These are phyloP conservation scores for Didymella pomorum DNA, from an alignment of 2,329 filamentous ascomycete species.

Conservation along the genomic window DNA sequence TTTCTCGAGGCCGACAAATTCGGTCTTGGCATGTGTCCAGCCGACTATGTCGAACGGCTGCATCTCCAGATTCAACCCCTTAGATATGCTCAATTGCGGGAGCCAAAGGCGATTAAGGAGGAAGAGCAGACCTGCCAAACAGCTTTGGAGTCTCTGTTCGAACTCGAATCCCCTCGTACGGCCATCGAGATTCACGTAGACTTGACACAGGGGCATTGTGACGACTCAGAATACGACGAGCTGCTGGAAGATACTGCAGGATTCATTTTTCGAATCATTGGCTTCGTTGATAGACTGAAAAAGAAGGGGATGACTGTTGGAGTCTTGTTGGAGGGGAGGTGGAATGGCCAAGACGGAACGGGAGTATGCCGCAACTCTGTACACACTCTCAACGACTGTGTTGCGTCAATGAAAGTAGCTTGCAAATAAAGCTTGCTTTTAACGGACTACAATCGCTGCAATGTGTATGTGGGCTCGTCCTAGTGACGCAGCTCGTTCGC, in stretches of 20 bases:
- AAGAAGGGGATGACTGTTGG: background rate
- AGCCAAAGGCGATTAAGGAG: background rate
- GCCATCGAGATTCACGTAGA: background rate
- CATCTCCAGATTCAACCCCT: slow-evolving; percentile 27
- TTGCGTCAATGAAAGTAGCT: background rate
- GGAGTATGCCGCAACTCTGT: background rate
- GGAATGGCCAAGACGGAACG: background rate
- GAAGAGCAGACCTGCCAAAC: background rate
- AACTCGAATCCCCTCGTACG: background rate
- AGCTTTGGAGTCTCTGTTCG: background rate
- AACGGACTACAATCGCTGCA: background rate
- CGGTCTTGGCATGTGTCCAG: slow-evolving; percentile 22
- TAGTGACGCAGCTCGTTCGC: background rate
- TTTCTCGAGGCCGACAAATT: slow-evolving; percentile 26
- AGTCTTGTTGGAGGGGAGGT: background rate
- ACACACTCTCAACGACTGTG: background rate
- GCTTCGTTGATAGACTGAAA: background rate
- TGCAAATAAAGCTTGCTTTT: background rate
- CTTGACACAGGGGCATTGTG: background rate
- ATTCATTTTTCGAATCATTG: background rate
- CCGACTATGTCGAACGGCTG: slow-evolving; percentile 22
- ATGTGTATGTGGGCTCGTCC: background rate
- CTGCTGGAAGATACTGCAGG: background rate
- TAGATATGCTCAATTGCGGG: slow-evolving; percentile 10
- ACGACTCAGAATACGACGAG: background rate